Percentiles rank a stretch among this genome's conserved stretches.
Evolutionary conservation across 2,329 filamentous ascomycete species (phyloP).

Genomic region (Aspergillus ruber): DNA sequence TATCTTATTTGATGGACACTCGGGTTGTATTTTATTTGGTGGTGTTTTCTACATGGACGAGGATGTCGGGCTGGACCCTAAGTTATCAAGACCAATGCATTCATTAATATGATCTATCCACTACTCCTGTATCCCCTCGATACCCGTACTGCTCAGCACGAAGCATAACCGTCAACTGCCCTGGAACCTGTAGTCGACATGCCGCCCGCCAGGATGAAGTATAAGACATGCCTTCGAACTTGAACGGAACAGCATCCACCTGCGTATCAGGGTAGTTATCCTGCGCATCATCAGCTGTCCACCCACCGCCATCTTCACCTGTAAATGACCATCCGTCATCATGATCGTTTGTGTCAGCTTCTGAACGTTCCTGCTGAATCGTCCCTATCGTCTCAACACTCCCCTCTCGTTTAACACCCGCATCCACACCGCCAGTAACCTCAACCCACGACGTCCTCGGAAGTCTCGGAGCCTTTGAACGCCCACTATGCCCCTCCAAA

Average conservation of each 20-base stretch:
- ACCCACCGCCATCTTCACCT: not conserved
- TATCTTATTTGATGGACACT: too few species aligned
- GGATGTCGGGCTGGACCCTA: too few species aligned
- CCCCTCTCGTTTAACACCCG: not conserved
- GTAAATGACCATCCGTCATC: not conserved
- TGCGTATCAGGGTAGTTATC: not conserved
- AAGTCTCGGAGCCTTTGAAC: not conserved
- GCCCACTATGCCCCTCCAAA: not conserved
- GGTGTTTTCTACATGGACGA: too few species aligned
- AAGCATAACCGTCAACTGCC: not conserved
- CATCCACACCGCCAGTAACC: not conserved
- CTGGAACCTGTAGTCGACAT: not conserved
- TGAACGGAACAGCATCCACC: not conserved
- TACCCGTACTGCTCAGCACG: not conserved
- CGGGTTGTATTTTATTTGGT: too few species aligned
- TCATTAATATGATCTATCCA: not conserved
- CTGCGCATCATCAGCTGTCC: not conserved
- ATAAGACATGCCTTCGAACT: not conserved
- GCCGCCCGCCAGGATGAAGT: not conserved
- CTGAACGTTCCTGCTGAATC: not conserved
- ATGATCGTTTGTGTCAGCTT: not conserved
- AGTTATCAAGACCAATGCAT: too few species aligned
- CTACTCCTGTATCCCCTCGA: not conserved
- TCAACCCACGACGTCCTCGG: not conserved
- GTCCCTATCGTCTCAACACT: not conserved